Percentiles rank a stretch among this genome's conserved stretches.
These are phyloP conservation scores for Lasiosphaeria ovina DNA, from an alignment of 495 filamentous ascomycete genomes.

Conservation along the genomic window DNA sequence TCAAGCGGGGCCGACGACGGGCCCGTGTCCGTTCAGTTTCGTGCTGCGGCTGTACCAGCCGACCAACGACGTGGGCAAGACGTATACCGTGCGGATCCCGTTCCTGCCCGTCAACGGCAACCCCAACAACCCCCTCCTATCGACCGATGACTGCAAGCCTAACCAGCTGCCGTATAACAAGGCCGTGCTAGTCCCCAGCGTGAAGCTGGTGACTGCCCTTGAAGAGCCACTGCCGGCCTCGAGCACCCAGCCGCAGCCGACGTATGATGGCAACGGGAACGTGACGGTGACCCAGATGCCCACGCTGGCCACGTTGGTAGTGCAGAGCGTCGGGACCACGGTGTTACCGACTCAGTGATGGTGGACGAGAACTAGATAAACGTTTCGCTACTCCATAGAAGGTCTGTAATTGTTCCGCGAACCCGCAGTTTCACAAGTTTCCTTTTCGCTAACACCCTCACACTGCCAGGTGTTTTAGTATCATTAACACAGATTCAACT, in stretches of 20 bases:
- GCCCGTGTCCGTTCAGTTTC: constrained; percentile 4
- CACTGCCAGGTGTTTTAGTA: too few relatives aligned
- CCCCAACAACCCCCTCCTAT: constrained; percentile 1
- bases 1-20: neutral
- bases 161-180: neutral
- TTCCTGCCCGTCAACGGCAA: constrained; percentile 1
- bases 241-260: neutral
- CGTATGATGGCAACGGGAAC: neutral
- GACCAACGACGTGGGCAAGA: constrained; percentile 6
- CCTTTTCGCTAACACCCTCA: too few relatives aligned
- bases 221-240: constrained; percentile 1
- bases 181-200: neutral
- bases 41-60: constrained; percentile 4
- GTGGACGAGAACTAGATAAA: too few relatives aligned
- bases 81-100: constrained; percentile 1
- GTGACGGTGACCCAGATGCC: neutral
- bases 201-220: neutral
- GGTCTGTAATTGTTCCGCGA: too few relatives aligned
- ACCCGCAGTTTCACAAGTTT: too few relatives aligned
- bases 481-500: too few relatives aligned
- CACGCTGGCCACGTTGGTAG: neutral
- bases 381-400: too few relatives aligned
- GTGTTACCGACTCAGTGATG: neutral
- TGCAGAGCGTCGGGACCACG: neutral
- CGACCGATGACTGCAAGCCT: neutral